phyloP scores from a whole-genome alignment of 2,329 filamentous ascomycete species.

The Bertia moriformis region DNA sequence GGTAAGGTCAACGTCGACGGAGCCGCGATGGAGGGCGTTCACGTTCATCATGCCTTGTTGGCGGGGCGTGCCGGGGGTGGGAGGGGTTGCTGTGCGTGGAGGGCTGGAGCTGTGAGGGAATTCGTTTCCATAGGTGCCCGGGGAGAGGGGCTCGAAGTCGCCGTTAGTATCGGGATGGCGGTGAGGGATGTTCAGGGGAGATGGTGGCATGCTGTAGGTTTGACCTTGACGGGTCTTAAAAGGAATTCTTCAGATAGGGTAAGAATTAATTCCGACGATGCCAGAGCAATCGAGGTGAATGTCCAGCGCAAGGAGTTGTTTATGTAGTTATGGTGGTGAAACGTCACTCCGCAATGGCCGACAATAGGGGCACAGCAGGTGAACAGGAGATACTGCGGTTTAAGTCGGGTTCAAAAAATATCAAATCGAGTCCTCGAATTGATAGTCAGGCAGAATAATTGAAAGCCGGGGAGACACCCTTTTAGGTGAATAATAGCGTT shows the following conservation, averaged over 20 bases:
- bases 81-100: background rate
- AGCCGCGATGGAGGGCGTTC: constrained; percentile 18
- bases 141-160: background rate
- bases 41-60: constrained; percentile 4
- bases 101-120: background rate
- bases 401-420: too few species aligned
- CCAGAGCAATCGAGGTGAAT: too few species aligned
- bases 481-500: too few species aligned
- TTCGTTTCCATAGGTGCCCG: background rate
- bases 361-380: too few species aligned
- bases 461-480: too few species aligned
- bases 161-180: background rate
- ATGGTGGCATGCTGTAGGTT: background rate
- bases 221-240: background rate
- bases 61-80: background rate
- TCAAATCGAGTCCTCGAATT: too few species aligned
- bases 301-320: too few species aligned
- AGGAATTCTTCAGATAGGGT: background rate
- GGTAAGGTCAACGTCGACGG: constrained; percentile 23
- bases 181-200: background rate
- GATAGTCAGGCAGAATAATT: too few species aligned
- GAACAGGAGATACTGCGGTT: too few species aligned
- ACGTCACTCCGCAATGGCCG: too few species aligned
- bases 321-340: too few species aligned
- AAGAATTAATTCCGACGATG: too few species aligned